Evolutionary conservation across 208 protist genomes (phyloP).

Genomic region (Trichomonas tenax): DNA sequence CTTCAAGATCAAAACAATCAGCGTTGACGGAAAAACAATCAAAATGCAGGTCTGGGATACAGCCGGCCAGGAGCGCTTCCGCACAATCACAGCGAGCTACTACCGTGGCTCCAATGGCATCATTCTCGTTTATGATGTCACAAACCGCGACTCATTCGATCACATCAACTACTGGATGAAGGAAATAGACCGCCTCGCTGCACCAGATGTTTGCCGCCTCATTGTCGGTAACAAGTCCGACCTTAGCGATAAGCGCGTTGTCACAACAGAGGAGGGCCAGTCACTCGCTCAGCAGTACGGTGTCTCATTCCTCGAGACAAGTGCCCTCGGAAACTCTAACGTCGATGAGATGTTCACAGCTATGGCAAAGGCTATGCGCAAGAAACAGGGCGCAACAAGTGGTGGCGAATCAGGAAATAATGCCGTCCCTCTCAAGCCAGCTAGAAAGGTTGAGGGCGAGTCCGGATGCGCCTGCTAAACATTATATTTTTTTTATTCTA

Average conservation of each 20-base stretch:
- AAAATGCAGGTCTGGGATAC: no score
- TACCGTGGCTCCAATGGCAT: constrained; percentile 57
- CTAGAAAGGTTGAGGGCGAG: no score
- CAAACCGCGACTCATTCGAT: constrained; percentile 39
- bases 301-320: background rate
- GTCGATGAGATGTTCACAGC: background rate
- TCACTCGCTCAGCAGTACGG: background rate
- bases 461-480: no score
- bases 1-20: constrained; percentile 49
- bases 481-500: no score
- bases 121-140: constrained; percentile 65
- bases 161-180: constrained; percentile 49
- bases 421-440: no score
- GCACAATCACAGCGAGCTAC: constrained; percentile 48
- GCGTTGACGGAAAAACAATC: constrained; percentile 34
- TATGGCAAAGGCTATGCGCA: background rate
- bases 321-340: background rate
- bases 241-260: constrained; percentile 29
- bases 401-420: no score
- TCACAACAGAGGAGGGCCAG: constrained; percentile 33
- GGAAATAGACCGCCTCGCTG: constrained; percentile 90
- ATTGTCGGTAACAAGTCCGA: constrained; percentile 50
- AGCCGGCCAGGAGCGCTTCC: constrained; percentile 53
- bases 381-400: background rate
- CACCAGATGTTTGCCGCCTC: constrained; percentile 78